These are phyloP conservation scores for Fusarium illudens DNA, from an alignment of 2,329 filamentous ascomycete genomes.

Conservation along the genomic window DNA sequence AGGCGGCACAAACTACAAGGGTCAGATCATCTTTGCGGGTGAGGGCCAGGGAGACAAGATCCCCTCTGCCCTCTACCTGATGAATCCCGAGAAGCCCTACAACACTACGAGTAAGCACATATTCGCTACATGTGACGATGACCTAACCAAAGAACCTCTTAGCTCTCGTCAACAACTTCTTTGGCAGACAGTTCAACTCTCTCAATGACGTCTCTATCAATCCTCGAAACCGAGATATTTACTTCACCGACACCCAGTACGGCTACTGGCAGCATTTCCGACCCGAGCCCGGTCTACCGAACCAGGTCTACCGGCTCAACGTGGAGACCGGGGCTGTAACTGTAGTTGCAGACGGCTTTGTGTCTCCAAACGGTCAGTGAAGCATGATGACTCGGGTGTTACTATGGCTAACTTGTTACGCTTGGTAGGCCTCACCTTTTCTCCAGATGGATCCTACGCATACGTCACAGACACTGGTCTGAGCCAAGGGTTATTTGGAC, in stretches of 20 bases:
- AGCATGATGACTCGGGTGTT: accelerated
- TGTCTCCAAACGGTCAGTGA: slow-evolving; percentile 59
- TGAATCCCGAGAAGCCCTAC: slow-evolving; percentile 52
- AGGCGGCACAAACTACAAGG: slow-evolving; percentile 61
- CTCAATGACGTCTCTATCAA: slow-evolving; percentile 66
- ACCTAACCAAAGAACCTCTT: not conserved
- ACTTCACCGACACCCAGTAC: slow-evolving; percentile 71
- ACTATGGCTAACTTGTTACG: not conserved
- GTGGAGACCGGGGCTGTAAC: slow-evolving; percentile 59
- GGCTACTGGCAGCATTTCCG: slow-evolving; percentile 67
- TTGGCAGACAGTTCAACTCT: slow-evolving; percentile 67
- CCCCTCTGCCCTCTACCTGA: slow-evolving; percentile 37
- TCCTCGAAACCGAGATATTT: slow-evolving; percentile 64
- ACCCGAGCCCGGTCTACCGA: slow-evolving; percentile 59
- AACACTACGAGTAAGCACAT: slow-evolving; percentile 55
- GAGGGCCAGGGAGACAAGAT: slow-evolving; percentile 58
- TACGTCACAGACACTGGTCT: slow-evolving; percentile 67
- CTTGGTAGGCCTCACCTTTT: slow-evolving; percentile 61
- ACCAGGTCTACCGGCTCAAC: slow-evolving; percentile 67
- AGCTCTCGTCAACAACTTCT: slow-evolving; percentile 66
- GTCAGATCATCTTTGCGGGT: slow-evolving; percentile 58
- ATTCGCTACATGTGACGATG: accelerated
- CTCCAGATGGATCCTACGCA: slow-evolving; percentile 58
- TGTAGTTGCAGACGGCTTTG: slow-evolving; percentile 66
- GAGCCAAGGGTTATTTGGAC: slow-evolving; percentile 52